phyloP scores from a whole-genome alignment of 2,329 filamentous ascomycete genomes.

The Fusarium agapanthi region DNA sequence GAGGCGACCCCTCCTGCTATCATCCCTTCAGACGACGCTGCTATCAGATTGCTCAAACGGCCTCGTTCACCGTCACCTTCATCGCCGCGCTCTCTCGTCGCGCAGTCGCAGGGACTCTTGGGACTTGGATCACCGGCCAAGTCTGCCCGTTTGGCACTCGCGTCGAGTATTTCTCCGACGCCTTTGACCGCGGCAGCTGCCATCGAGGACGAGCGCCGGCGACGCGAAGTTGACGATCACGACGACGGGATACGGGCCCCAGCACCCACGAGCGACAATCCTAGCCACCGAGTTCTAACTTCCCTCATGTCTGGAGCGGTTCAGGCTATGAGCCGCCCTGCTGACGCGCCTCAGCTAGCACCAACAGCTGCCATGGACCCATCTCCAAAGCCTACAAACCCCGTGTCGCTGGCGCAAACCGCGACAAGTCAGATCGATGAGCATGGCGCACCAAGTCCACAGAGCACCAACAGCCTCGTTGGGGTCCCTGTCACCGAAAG shows the following conservation, averaged over 20 bases:
- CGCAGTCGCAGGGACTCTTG: slow-evolving; percentile 44
- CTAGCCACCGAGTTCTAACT: slow-evolving; percentile 61
- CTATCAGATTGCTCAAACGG: slow-evolving; percentile 53
- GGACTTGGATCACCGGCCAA: slow-evolving; percentile 62
- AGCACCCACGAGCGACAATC: slow-evolving; percentile 60
- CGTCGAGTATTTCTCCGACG: slow-evolving; percentile 54
- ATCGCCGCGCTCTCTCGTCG: slow-evolving; percentile 46
- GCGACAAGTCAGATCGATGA: slow-evolving; percentile 50
- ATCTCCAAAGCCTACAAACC: slow-evolving; percentile 49
- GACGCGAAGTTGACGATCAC: slow-evolving; percentile 53
- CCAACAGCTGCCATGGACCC: slow-evolving; percentile 56
- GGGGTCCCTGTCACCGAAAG: slow-evolving; percentile 58
- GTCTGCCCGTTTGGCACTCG: slow-evolving; percentile 59
- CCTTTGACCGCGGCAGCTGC: slow-evolving; percentile 63
- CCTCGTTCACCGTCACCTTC: slow-evolving; percentile 58
- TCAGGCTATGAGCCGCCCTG: slow-evolving; percentile 63
- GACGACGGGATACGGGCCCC: slow-evolving; percentile 51
- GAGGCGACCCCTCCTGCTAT: slow-evolving; percentile 48
- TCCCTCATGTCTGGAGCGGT: slow-evolving; percentile 63
- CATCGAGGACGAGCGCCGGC: slow-evolving; percentile 62
- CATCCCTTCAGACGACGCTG: slow-evolving; percentile 51
- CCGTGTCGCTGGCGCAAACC: slow-evolving; percentile 46
- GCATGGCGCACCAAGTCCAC: slow-evolving; percentile 53
- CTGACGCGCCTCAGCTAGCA: slow-evolving; percentile 58
- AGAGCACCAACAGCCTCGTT: slow-evolving; percentile 55